These are phyloP conservation scores for Conticribra guillardii DNA, from an alignment of 108 stramenopile genomes.

Conservation along the genomic window DNA sequence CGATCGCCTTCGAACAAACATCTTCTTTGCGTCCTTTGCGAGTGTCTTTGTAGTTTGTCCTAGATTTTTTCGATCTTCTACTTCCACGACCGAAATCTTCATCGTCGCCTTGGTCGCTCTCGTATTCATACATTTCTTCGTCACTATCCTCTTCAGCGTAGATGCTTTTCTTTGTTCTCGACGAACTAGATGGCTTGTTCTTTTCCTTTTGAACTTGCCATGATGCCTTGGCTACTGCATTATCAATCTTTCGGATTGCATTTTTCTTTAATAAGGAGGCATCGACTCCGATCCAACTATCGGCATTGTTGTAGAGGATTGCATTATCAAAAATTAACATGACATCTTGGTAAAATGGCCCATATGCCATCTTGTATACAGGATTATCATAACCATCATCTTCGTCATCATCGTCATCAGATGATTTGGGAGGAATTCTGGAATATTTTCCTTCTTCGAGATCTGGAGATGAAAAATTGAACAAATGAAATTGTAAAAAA, in stretches of 20 bases:
- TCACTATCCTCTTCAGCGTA: conserved; percentile 82
- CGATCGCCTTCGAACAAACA: conserved; percentile 42
- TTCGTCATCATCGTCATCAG: conserved; percentile 36
- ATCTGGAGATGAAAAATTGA: conserved; percentile 44
- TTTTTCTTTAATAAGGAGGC: conserved; percentile 63
- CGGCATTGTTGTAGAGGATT: conserved; percentile 73
- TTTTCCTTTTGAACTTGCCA: conserved; percentile 16
- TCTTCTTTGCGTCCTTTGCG: conserved; percentile 29
- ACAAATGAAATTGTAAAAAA: no score
- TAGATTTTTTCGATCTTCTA: conserved; percentile 25
- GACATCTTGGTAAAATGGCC: conserved; percentile 71
- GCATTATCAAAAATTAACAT: conserved; percentile 89
- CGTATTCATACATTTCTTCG: conserved; percentile 81
- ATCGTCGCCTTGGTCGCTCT: conserved; percentile 79
- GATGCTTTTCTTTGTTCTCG: conserved; percentile 51
- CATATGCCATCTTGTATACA: conserved; percentile 71
- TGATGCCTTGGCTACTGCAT: conserved; percentile 29
- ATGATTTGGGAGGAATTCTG: conserved; percentile 56
- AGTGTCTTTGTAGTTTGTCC: conserved; percentile 1
- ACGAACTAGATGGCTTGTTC: conserved; percentile 29
- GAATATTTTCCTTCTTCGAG: conserved; percentile 86
- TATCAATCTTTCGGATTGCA: conserved; percentile 65
- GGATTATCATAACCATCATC: conserved; percentile 33
- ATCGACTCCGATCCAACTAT: conserved; percentile 74
- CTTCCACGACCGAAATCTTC: conserved; percentile 23